Percentiles rank a stretch among this genome's conserved stretches.
Conservation (phyloP, 164 flowering plant genomes). For the Chimonanthus praecox region DNA sequence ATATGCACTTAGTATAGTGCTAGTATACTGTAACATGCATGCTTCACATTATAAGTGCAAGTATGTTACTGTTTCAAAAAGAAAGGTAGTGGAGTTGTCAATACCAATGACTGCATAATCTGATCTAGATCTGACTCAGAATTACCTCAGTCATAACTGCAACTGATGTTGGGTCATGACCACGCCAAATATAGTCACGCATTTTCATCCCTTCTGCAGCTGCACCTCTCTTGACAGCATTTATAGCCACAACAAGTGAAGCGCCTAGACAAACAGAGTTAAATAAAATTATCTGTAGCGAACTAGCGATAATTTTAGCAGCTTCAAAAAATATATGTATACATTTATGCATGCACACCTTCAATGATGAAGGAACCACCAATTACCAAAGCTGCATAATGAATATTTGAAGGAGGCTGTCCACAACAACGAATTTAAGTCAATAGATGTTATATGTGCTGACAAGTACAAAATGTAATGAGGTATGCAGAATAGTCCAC, state of each 20-base stretch:
- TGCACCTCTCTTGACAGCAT: constrained; percentile 95
- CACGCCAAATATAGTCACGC: constrained; percentile 96
- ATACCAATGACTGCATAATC: no score
- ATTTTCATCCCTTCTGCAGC: constrained; percentile 94
- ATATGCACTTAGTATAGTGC: no score
- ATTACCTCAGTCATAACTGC: constrained; percentile 99
- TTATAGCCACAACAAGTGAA: constrained; percentile 89
- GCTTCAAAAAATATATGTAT: neutral
- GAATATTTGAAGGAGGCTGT: constrained; percentile 72
- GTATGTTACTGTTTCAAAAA: no score
- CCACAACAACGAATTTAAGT: constrained; percentile 17
- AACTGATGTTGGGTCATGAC: constrained; percentile 99
- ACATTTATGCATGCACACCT: constrained; percentile 37
- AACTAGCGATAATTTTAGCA: neutral
- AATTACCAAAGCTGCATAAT: constrained; percentile 89
- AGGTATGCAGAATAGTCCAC: neutral
- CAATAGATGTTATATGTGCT: constrained; percentile 11
- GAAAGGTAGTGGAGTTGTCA: no score
- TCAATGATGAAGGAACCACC: constrained; percentile 92
- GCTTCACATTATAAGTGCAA: no score
- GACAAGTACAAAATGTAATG: neutral
- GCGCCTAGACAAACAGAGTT: constrained; percentile 52
- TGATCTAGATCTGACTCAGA: neutral
- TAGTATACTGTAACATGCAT: no score
- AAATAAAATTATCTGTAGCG: constrained; percentile 1